Conservation (phyloP, 805 yeast genomes). For the Yarrowia sp. region DNA sequence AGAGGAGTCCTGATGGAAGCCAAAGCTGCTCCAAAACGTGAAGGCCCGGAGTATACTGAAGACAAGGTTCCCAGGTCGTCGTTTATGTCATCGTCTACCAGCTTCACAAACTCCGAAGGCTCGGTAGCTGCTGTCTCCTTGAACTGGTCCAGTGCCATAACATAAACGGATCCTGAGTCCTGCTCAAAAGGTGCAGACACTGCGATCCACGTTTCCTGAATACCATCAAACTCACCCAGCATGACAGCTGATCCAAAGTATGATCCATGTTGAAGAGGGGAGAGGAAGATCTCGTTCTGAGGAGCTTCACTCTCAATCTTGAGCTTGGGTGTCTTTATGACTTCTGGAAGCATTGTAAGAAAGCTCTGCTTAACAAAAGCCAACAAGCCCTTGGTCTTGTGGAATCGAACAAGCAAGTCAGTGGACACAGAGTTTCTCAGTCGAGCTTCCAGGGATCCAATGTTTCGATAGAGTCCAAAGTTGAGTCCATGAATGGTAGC, state of each 20-base stretch:
- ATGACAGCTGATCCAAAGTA: slow-evolving; percentile 59
- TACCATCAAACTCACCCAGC: slow-evolving; percentile 54
- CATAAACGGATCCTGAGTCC: slow-evolving; percentile 6
- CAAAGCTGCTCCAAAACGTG: slow-evolving; percentile 24
- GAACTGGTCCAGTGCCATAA: slow-evolving; percentile 29
- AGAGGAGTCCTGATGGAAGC: slow-evolving; percentile 8
- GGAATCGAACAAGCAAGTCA: not conserved
- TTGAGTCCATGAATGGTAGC: slow-evolving; percentile 8
- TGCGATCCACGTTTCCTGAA: slow-evolving; percentile 55
- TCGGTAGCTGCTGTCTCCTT: slow-evolving; percentile 8
- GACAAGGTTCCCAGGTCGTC: slow-evolving; percentile 41
- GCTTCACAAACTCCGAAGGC: not conserved
- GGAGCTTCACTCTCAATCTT: not conserved
- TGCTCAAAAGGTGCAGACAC: slow-evolving; percentile 59
- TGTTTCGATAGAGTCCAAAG: slow-evolving; percentile 15
- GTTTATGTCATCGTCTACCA: slow-evolving; percentile 5
- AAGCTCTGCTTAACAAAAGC: slow-evolving; percentile 6
- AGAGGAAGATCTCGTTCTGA: slow-evolving; percentile 39
- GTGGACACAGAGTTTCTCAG: slow-evolving; percentile 5
- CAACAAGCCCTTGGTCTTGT: not conserved
- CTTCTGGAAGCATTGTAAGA: slow-evolving; percentile 22
- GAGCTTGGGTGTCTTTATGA: not conserved
- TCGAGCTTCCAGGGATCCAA: slow-evolving; percentile 10
- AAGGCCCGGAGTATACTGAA: slow-evolving; percentile 40
- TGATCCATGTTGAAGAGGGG: slow-evolving; percentile 46